Percentiles rank a stretch among this genome's conserved stretches.
Conservation (phyloP, 495 filamentous ascomycete genomes). For the Penicillium longicatenatum region DNA sequence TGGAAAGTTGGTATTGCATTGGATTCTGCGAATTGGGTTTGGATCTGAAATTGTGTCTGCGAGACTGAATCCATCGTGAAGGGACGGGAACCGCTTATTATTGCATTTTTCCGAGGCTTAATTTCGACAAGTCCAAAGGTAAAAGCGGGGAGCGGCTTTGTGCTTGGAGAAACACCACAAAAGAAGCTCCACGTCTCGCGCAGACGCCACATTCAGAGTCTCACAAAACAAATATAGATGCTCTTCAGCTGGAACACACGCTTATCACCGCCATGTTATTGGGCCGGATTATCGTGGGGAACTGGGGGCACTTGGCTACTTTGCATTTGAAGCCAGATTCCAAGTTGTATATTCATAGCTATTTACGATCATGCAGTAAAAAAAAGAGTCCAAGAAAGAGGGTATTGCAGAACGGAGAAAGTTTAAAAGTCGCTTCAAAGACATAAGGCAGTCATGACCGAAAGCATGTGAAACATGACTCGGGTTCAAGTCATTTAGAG, state of each 20-base stretch:
- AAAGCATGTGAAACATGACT: neutral
- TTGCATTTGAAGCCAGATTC: neutral
- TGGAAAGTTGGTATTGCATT: conserved; percentile 23
- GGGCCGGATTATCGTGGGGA: neutral
- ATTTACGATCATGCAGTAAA: neutral
- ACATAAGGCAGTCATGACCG: neutral
- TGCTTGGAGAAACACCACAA: conserved; percentile 4
- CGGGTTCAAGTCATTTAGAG: conserved; percentile 48
- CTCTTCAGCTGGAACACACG: neutral
- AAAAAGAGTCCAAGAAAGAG: conserved; percentile 1
- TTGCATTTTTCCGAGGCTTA: neutral
- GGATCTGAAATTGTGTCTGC: neutral
- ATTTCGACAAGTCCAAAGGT: neutral
- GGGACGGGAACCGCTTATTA: neutral
- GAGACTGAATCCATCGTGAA: too few relatives aligned
- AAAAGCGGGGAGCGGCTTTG: conserved; percentile 3
- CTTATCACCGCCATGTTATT: neutral
- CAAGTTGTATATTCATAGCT: conserved; percentile 2
- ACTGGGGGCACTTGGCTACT: neutral
- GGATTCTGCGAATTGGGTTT: neutral
- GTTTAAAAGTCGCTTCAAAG: neutral
- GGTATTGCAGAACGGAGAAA: conserved; percentile 1
- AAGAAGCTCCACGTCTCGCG: conserved; percentile 7
- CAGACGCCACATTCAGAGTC: conserved; percentile 1
- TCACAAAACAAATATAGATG: conserved; percentile 1